Evolutionary conservation across 495 filamentous ascomycete species (phyloP), one percentile per base, ranked within the genome.

Genomic region (Recurvomyces mirabilis): DNA sequence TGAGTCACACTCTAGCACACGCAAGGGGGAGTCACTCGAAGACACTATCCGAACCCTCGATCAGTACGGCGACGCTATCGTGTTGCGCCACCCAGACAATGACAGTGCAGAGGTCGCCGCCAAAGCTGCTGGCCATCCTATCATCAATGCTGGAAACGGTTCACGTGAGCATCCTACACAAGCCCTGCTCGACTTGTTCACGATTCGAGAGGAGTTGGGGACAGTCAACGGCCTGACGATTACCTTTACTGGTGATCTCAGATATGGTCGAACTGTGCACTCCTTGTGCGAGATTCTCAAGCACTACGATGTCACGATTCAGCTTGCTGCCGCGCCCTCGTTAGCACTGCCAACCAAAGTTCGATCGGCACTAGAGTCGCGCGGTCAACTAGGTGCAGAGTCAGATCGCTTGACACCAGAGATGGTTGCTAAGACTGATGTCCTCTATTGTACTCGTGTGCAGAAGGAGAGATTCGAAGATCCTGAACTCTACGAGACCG

Each of bases 101-200:
- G 72, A 65, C 46, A 86, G 81, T 51, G 82, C 83, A 17, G 77
- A 80, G 25, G 72, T 78, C 28, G 93, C 91, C 7, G 81, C 78
- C 55, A 85, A 86, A 62, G 93, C 78, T 67, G 85, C 84, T 29
- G 76, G 77, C 20, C 84, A 94, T 1, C 91, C 91, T 1, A 77
- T 98, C 58, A 87, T 98, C 68, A 98, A 98, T 59, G 91, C 86
- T 52, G 91, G 91, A 36, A 98, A 96, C 60, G 91, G 91, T 45
- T 82, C 80, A 62, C 73, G 83, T 52, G 91, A 98, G 67, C 91
- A 98, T 64, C 91, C 91, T 3, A 96, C 93, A 0, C 91, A 98
- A 65, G 91, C 91, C 4, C 87, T 98, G 77, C 73, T 95, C n/a
- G 91, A 98, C 57, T 77, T 98, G 51, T 96, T 94, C 72, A 98